Conservation (phyloP, 2,329 filamentous ascomycete genomes). For the Sclerotinia trifoliorum region DNA sequence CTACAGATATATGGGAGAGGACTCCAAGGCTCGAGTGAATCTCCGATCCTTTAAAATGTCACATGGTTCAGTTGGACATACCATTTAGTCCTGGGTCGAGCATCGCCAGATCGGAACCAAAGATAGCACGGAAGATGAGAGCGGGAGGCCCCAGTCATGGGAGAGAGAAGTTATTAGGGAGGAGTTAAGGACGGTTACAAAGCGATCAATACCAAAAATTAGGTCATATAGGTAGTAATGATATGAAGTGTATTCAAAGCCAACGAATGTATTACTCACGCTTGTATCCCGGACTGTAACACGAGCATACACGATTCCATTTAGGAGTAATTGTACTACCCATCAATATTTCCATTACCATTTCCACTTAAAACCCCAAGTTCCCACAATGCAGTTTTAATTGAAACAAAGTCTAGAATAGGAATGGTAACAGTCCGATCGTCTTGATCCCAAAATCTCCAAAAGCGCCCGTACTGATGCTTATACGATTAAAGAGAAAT, state of each 20-base stretch:
- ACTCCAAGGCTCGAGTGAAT: background rate
- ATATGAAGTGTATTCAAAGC: conserved; percentile 10
- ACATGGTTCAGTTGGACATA: conserved; percentile 2
- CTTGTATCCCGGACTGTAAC: background rate
- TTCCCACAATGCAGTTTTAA: conserved; percentile 1
- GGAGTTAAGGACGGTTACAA: conserved; percentile 20
- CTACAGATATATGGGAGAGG: background rate
- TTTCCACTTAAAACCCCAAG: background rate
- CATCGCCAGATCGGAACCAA: background rate
- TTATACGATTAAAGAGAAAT: background rate
- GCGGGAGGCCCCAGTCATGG: background rate
- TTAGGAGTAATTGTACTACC: background rate
- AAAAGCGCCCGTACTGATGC: conserved; percentile 11
- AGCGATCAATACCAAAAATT: conserved; percentile 20
- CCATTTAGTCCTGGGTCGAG: background rate
- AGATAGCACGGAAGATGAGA: background rate
- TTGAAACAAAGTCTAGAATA: conserved; percentile 17
- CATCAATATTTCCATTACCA: background rate
- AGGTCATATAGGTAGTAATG: conserved; percentile 21
- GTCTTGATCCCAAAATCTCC: background rate
- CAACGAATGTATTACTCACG: background rate
- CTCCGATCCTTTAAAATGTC: background rate
- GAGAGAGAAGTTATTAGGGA: conserved; percentile 5
- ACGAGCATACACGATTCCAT: background rate
- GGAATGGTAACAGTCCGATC: conserved; percentile 3